phyloP scores from a whole-genome alignment of 1,284 basidiomycete species.

The Trichosporon sp. region DNA sequence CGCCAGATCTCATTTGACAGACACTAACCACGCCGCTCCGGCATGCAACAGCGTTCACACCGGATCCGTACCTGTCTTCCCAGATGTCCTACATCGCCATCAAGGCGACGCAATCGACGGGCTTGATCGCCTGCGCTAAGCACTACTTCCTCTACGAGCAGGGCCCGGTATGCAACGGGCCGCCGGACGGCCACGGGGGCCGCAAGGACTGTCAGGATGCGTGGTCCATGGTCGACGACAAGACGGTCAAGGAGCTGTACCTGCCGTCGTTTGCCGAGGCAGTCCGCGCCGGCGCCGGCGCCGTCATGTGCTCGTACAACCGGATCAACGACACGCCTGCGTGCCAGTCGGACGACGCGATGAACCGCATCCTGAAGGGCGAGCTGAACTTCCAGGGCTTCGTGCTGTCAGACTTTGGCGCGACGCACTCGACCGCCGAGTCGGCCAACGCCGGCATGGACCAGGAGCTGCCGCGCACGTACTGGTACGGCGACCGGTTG shows the following conservation, averaged over 20 bases:
- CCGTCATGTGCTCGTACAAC: conserved; percentile 56
- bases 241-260: conserved; percentile 50
- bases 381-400: conserved; percentile 59
- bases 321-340: conserved; percentile 71
- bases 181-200: conserved; percentile 28
- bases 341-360: conserved; percentile 68
- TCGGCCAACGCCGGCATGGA: conserved; percentile 52
- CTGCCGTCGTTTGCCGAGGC: conserved; percentile 52
- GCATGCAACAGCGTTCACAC: conserved; percentile 39
- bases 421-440: conserved; percentile 43
- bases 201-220: conserved; percentile 32
- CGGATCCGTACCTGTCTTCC: conserved; percentile 50
- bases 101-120: conserved; percentile 43
- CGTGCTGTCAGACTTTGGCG: conserved; percentile 38
- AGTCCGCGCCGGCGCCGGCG: conserved; percentile 50
- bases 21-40: neutral
- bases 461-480: conserved; percentile 51
- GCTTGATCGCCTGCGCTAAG: conserved; percentile 50
- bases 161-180: conserved; percentile 40
- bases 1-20: neutral
- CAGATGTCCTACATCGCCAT: conserved; percentile 46
- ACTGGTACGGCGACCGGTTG: conserved; percentile 51
- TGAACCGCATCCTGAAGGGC: conserved; percentile 72
- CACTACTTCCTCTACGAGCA: conserved; percentile 50
- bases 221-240: conserved; percentile 42